Conservation (phyloP, 306 rosid species). For the Pyrus pyrifolia region DNA sequence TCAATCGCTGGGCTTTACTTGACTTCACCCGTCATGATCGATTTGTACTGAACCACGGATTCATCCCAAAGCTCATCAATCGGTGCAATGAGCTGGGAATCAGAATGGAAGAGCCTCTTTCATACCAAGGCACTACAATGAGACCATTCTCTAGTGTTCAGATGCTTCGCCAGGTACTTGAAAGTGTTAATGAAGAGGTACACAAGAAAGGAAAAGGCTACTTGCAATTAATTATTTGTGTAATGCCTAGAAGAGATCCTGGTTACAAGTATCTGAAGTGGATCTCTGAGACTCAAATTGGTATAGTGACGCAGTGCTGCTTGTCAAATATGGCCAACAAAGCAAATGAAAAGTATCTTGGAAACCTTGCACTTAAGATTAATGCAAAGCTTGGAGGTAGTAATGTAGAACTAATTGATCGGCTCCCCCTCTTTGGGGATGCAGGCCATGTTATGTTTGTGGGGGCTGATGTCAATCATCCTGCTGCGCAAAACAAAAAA, state of each 20-base stretch:
- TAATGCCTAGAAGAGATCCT: constrained; percentile 44
- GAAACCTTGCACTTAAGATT: constrained; percentile 65
- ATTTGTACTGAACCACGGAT: constrained; percentile 18
- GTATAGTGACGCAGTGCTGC: constrained; percentile 77
- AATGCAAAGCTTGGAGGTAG: constrained; percentile 92
- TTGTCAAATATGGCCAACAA: constrained; percentile 39
- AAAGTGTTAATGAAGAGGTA: constrained; percentile 19
- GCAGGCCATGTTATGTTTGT: constrained; percentile 60
- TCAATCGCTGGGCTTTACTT: constrained; percentile 53
- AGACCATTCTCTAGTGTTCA: constrained; percentile 15
- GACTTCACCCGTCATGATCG: constrained; percentile 36
- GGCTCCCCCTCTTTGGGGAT: constrained; percentile 40
- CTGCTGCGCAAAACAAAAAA: constrained; percentile 29
- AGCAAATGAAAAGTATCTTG: constrained; percentile 45
- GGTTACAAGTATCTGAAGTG: constrained; percentile 68
- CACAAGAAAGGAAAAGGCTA: constrained; percentile 4
- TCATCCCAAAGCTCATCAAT: constrained; percentile 35
- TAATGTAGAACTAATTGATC: constrained; percentile 52
- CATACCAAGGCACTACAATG: constrained; percentile 38
- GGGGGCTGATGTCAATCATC: constrained; percentile 90
- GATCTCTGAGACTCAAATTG: constrained; percentile 66
- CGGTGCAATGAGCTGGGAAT: constrained; percentile 55
- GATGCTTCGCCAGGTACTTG: constrained; percentile 38
- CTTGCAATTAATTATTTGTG: constrained; percentile 63
- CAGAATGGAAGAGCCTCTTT: constrained; percentile 45